A percentile compares a stretch with the other conserved stretches of the same genome.
phyloP scores from a whole-genome alignment of 192 early-diverging fungal species.

The Backusella psychrophila region DNA sequence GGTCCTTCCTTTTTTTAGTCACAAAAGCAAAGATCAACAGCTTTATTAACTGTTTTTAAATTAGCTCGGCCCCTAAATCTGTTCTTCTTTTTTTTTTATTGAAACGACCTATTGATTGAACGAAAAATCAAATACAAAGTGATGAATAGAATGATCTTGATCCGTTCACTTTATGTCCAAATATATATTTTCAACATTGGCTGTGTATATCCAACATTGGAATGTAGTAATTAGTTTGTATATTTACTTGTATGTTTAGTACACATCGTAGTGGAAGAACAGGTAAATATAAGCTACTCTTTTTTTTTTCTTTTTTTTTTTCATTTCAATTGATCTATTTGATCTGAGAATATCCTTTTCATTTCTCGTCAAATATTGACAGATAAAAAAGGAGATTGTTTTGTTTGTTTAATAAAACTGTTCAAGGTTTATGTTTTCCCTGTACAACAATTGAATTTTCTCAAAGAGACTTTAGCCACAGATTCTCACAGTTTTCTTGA shows the following conservation, averaged over 20 bases:
- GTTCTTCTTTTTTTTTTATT: background rate
- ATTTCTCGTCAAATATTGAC: background rate
- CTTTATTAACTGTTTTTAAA: background rate
- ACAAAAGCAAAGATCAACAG: background rate
- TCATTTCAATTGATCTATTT: background rate
- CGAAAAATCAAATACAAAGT: background rate
- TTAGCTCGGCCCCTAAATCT: no score
- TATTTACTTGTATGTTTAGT: no score
- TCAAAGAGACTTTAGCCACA: no score
- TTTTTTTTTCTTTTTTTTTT: no score
- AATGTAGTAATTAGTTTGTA: no score
- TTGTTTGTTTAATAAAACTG: background rate
- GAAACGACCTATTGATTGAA: background rate
- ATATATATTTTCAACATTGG: no score
- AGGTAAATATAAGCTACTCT: no score
- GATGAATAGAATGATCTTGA: background rate
- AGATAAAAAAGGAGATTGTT: background rate
- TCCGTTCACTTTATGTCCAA: no score
- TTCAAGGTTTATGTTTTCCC: background rate
- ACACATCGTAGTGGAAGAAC: no score
- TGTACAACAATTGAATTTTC: no score
- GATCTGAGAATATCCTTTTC: background rate
- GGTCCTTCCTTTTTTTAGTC: background rate
- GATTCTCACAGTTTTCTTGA: no score
- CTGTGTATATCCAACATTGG: no score